Conservation (phyloP, 208 protist genomes). For the Borovskyia barvae region DNA sequence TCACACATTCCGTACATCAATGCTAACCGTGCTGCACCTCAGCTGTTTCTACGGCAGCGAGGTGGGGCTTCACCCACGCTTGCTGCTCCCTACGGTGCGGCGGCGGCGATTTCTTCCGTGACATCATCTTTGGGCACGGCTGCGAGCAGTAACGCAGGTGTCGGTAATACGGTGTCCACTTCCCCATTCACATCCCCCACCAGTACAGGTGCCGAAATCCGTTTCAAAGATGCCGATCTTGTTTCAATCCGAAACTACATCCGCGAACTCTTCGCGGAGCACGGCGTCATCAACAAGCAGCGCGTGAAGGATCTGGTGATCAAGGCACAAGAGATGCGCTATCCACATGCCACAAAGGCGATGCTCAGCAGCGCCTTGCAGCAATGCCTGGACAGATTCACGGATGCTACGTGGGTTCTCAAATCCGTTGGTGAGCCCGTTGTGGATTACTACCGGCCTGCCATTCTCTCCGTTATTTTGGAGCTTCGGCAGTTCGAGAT, state of each 20-base stretch:
- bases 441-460: constrained; percentile 69
- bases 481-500: constrained; percentile 68
- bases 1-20: constrained; percentile 50
- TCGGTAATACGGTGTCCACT: not conserved
- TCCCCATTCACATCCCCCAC: constrained; percentile 15
- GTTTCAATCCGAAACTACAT: constrained; percentile 64
- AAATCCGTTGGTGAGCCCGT: constrained; percentile 56
- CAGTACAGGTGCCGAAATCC: not conserved
- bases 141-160: not conserved
- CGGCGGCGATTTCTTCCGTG: too few relatives aligned
- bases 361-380: constrained; percentile 80
- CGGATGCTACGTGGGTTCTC: constrained; percentile 76
- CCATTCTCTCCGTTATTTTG: constrained; percentile 58
- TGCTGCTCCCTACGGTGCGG: not conserved
- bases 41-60: constrained; percentile 30
- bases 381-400: constrained; percentile 71
- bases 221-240: constrained; percentile 43
- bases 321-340: constrained; percentile 52
- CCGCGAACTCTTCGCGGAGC: constrained; percentile 66
- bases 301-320: constrained; percentile 81
- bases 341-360: constrained; percentile 63
- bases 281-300: constrained; percentile 84
- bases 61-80: not conserved
- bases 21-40: constrained; percentile 25
- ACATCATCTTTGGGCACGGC: too few relatives aligned